Evolutionary conservation across 106 monocot genomes (phyloP), one percentile per base, ranked within the genome.

Genomic region (Dioscorea alata): DNA sequence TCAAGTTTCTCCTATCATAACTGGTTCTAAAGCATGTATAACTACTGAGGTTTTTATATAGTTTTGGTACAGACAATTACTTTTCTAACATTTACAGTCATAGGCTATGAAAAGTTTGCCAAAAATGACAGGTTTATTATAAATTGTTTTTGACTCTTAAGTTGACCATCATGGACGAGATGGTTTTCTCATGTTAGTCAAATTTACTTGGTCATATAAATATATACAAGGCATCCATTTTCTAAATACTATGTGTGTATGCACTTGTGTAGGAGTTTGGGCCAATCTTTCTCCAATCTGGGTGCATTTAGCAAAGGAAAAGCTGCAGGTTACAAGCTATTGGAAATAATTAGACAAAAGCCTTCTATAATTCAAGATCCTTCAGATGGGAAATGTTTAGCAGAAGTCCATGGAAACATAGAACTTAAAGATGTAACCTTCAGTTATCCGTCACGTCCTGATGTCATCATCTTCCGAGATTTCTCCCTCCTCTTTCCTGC

Each of bases 281-380:
- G 93, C 15, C 93, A 93, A 63, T 80, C 99, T 23, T 93, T 99
- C 72, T 93, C 99, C 20, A 93, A 93, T 60, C 87, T 99, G 71
- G 93, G 93, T 16, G 90, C 92, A 60, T 99, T 99, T 32, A 93
- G 85, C 79, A 92, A 99, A 85, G 99, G 99, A 19, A 99, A 90
- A 66, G 73, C 78, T 67, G 93, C 99, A 66, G 99, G 93, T 19
- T 90, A 76, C 79, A 99, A 99, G 79, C 70, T 93, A 19, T 59
- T 93, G 75, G 99, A 93, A 71, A 77, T 99, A 68, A 93, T 99
- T 35, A 69, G 69, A 16, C 99, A 93, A 61, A 90, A 82, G 52
- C 93, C 99, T 9, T 69, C 87, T 34, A 99, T 99, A 63, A 66
- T 81, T 66, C 85, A 90, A 72, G 99, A 99, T 49, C 65, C 66